Evolutionary conservation across 495 filamentous ascomycete genomes (phyloP).

Genomic region (Chaetomium cochliodes): DNA sequence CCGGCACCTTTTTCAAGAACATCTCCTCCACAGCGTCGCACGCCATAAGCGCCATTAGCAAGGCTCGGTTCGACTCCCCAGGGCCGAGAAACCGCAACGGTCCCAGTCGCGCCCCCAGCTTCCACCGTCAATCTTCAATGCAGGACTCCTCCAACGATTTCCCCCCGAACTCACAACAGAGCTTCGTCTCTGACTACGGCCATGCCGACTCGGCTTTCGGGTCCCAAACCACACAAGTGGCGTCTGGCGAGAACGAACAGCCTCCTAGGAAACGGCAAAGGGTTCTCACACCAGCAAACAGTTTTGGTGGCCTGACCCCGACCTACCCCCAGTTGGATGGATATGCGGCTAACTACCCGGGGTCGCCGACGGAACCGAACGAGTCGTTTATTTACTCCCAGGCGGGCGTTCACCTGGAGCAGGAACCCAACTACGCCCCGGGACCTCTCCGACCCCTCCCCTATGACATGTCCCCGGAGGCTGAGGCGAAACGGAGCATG

Average conservation of each 20-base stretch:
- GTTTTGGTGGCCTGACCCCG: constrained; percentile 46
- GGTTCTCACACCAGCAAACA: constrained; percentile 47
- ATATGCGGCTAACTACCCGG: constrained; percentile 45
- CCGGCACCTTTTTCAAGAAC: constrained; percentile 91
- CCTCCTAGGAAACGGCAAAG: constrained; percentile 79
- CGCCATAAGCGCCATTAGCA: constrained; percentile 91
- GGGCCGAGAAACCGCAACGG: constrained; percentile 59
- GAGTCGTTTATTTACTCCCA: constrained; percentile 79
- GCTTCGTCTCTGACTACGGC: constrained; percentile 46
- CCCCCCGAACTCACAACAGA: constrained; percentile 51
- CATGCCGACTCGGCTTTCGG: constrained; percentile 48
- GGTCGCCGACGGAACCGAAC: constrained; percentile 80
- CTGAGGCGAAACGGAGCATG: constrained; percentile 70
- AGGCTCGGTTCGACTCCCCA: constrained; percentile 88
- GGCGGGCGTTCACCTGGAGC: constrained; percentile 48
- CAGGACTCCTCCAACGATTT: constrained; percentile 53
- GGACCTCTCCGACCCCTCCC: constrained; percentile 68
- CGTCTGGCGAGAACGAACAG: constrained; percentile 59
- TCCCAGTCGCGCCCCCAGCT: constrained; percentile 50
- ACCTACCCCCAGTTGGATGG: constrained; percentile 52
- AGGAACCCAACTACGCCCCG: constrained; percentile 53
- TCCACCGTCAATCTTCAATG: constrained; percentile 58
- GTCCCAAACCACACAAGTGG: constrained; percentile 42
- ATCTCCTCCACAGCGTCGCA: constrained; percentile 90
- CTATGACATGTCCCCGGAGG: constrained; percentile 61